Evolutionary conservation across 352 stramenopile genomes (phyloP).

Genomic region (Blastocystis sp.): DNA sequence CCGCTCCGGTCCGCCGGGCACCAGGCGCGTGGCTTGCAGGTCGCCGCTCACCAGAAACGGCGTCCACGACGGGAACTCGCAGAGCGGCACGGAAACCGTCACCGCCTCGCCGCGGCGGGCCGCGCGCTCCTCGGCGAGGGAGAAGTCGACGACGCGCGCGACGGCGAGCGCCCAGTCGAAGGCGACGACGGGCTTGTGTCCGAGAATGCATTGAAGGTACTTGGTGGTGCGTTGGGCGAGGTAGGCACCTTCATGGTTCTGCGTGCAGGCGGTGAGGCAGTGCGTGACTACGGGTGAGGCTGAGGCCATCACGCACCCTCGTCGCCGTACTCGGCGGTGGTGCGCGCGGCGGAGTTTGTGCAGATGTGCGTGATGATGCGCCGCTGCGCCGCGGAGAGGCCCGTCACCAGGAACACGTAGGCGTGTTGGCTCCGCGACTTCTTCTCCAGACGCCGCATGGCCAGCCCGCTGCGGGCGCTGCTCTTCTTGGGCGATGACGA

Average conservation of each 20-base stretch:
- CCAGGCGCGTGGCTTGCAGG: not conserved
- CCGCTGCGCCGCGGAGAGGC: not conserved
- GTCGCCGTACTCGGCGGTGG: slow-evolving; percentile 8
- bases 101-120: not conserved
- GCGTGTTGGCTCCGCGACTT: not conserved
- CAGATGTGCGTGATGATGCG: slow-evolving; percentile 39
- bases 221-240: slow-evolving; percentile 26
- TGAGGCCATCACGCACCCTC: not conserved
- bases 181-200: slow-evolving; percentile 35
- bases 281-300: slow-evolving; percentile 40
- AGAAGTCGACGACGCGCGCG: not conserved
- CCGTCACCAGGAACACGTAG: slow-evolving; percentile 45
- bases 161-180: slow-evolving; percentile 29
- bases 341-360: slow-evolving; percentile 33
- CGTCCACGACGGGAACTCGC: slow-evolving; percentile 16
- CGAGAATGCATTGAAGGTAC: slow-evolving; percentile 41
- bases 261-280: slow-evolving; percentile 24
- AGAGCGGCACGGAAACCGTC: not conserved
- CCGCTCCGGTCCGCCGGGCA: slow-evolving; percentile 11
- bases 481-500: not conserved
- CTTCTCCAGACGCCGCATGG: not conserved
- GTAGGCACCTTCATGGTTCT: not conserved
- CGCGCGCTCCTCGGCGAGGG: not conserved
- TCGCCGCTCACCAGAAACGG: slow-evolving; percentile 22
- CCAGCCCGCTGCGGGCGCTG: not conserved